Base-by-base conservation (phyloP, 345 rosid species). In the Euphorbia peplus region DNA sequence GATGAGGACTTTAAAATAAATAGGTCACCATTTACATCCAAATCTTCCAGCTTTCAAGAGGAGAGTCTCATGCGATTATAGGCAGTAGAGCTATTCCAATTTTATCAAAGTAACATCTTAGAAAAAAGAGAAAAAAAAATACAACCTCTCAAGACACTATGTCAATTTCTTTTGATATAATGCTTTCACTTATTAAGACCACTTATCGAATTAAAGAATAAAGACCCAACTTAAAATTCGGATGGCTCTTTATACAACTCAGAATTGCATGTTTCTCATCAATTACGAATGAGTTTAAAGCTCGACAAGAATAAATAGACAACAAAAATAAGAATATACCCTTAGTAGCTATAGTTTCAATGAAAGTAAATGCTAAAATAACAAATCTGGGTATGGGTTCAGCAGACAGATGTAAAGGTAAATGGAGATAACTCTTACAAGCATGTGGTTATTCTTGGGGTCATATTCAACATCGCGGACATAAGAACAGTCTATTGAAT, bases 381-480 rank as follows among this genome's bases (percentile, higher is more conserved):
- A 30, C 4, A 19, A 59, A 59, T 30, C 9, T 59, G 35, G 46
- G 22, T 21, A 4, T 62, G 11, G 4, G 2, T 22, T 62, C 32
- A 62, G 30, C 30, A 62, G 42, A 8, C 8, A 24, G 24, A 25
- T 18, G 11, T 42, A 15, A 5, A 22, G 29, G 24, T 37, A 67
- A 39, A 44, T 19, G 51, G 29, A 35, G 66, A 12, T 39, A 41
- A 68, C 60, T 57, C 93, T 87, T 86, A 88, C 98, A 70, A 88
- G 78, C 73, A 84, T 72, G 79, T 92, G 90, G 64, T 82, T 82
- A 78, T 83, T 87, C 77, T 73, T 86, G 32, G 79, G 74, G 77
- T 86, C 84, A 78, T 83, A 92, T 58, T 90, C 90, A 58, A 88
- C 77, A 68, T 81, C 76, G 30, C 79, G 91, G 26, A 87, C 83